A percentile compares a stretch with the other conserved stretches of the same genome.
phyloP scores from a whole-genome alignment of 768 basidiomycete genomes.

The Boletus edulis region DNA sequence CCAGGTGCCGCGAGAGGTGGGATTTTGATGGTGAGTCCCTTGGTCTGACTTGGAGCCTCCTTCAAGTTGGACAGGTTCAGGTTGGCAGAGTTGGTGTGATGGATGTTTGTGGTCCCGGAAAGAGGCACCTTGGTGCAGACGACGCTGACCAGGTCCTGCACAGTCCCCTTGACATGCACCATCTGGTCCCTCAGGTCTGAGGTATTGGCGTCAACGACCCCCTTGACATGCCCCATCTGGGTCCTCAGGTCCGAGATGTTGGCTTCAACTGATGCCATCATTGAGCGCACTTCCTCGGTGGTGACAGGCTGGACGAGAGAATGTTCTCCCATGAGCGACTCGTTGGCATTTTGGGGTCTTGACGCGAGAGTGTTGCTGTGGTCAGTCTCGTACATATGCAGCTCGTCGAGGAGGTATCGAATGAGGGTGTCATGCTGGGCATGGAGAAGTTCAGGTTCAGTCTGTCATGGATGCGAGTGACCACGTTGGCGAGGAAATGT shows the following conservation, averaged over 20 bases:
- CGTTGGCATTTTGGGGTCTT: no score
- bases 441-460: neutral
- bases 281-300: neutral
- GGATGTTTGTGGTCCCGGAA: no score
- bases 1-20: no score
- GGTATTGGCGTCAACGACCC: no score
- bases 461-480: neutral
- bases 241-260: neutral
- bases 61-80: neutral
- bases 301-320: neutral
- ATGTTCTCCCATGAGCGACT: no score
- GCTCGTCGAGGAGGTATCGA: neutral
- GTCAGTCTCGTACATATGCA: neutral
- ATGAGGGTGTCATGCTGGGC: neutral
- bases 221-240: neutral
- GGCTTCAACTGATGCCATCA: neutral
- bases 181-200: no score
- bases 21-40: no score
- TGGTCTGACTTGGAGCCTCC: no score
- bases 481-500: neutral
- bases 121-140: neutral
- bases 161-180: neutral
- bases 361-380: neutral
- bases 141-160: neutral
- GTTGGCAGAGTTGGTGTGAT: neutral